Evolutionary conservation across 352 stramenopile species (phyloP).

Genomic region (Hyaloperonospora arabidopsidis): DNA sequence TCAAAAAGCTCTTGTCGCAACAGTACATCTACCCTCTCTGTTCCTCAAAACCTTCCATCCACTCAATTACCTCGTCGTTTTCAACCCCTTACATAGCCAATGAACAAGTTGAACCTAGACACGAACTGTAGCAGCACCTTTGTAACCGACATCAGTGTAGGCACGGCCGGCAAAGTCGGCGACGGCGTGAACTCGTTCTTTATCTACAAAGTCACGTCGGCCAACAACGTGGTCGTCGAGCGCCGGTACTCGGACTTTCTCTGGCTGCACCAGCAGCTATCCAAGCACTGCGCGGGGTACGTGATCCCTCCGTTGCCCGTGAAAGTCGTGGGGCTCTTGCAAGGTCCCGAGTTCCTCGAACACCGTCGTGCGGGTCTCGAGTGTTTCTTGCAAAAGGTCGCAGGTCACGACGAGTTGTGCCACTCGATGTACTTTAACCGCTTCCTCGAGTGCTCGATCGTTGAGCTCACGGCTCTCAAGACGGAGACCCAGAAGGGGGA

Average conservation of each 20-base stretch:
- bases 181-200: constrained; percentile 82
- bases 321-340: constrained; percentile 71
- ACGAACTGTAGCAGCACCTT: constrained; percentile 11
- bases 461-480: constrained; percentile 71
- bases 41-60: too few species aligned
- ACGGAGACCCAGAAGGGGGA: constrained; percentile 26
- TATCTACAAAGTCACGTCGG: constrained; percentile 72
- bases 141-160: constrained; percentile 39
- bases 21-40: too few species aligned
- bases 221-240: constrained; percentile 51
- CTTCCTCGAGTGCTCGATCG: constrained; percentile 69
- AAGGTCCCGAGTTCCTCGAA: constrained; percentile 76
- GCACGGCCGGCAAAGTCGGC: constrained; percentile 62
- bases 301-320: constrained; percentile 75
- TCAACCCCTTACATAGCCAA: not conserved
- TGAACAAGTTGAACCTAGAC: constrained; percentile 24
- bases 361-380: constrained; percentile 64
- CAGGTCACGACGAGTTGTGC: constrained; percentile 63
- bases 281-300: constrained; percentile 69
- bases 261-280: constrained; percentile 68
- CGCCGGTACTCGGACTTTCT: constrained; percentile 82
- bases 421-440: constrained; percentile 59
- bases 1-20: too few species aligned
- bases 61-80: not conserved
- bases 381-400: constrained; percentile 73